A percentile compares a stretch with the other conserved stretches of the same genome.
Conservation (phyloP, 805 yeast species). For the Pichia nanzhaoensis region DNA sequence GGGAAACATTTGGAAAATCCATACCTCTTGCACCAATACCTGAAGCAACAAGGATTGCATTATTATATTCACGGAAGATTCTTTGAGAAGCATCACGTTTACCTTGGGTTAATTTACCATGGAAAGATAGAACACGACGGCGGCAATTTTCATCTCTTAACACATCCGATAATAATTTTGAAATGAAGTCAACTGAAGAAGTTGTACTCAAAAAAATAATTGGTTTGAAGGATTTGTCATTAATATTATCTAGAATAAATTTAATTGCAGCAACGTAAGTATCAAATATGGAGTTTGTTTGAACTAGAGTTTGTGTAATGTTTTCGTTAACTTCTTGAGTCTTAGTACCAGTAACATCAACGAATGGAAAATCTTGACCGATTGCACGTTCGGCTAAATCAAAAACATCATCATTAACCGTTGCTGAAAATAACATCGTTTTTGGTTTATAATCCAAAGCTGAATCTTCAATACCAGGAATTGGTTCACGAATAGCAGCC, state of each 20-base stretch:
- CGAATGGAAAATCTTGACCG: slow-evolving; percentile 44
- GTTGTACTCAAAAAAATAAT: slow-evolving; percentile 81
- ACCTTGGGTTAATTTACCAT: slow-evolving; percentile 69
- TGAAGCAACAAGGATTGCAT: slow-evolving; percentile 69
- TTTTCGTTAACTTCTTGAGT: slow-evolving; percentile 57
- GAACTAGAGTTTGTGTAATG: slow-evolving; percentile 60
- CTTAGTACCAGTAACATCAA: slow-evolving; percentile 72
- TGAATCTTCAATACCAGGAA: slow-evolving; percentile 15
- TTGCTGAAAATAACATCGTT: slow-evolving; percentile 81
- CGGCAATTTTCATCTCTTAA: slow-evolving; percentile 16
- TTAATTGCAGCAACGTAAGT: slow-evolving; percentile 49
- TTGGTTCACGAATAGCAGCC: slow-evolving; percentile 21
- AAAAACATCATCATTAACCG: slow-evolving; percentile 64
- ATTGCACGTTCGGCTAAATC: slow-evolving; percentile 55
- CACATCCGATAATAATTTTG: slow-evolving; percentile 32
- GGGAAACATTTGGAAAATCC: slow-evolving; percentile 85
- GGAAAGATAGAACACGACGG: slow-evolving; percentile 33
- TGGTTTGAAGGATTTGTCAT: slow-evolving; percentile 53
- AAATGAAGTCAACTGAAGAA: slow-evolving; percentile 53
- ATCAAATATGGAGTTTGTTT: slow-evolving; percentile 49
- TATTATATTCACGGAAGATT: slow-evolving; percentile 29
- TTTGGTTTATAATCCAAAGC: slow-evolving; percentile 37
- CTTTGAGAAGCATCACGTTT: slow-evolving; percentile 39
- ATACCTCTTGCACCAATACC: slow-evolving; percentile 96
- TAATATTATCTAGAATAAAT: slow-evolving; percentile 35